Evolutionary conservation across 768 basidiomycete species (phyloP).

Genomic region (Serendipita indica): DNA sequence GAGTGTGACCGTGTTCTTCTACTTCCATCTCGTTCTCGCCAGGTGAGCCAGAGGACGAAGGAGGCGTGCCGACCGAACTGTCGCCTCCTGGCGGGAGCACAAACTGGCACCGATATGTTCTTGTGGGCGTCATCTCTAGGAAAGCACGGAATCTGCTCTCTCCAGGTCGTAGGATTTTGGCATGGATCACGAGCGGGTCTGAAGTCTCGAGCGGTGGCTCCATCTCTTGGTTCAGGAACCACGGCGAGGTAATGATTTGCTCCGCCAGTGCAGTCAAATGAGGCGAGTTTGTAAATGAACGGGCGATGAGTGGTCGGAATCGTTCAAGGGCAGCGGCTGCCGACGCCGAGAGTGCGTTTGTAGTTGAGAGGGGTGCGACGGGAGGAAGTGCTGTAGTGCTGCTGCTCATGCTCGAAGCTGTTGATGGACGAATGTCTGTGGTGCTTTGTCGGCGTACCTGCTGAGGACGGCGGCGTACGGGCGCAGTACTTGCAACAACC

Average conservation of each 20-base stretch:
- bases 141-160: background rate
- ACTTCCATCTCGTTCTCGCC: background rate
- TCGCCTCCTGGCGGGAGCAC: background rate
- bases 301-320: background rate
- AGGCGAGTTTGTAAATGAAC: background rate
- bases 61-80: background rate
- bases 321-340: background rate
- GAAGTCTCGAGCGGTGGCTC: background rate
- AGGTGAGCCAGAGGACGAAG: background rate
- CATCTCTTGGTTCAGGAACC: background rate
- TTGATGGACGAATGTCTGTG: no score
- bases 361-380: no score
- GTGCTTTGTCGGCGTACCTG: no score
- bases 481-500: no score
- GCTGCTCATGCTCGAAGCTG: no score
- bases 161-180: constrained; percentile 4
- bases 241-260: background rate
- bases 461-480: no score
- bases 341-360: background rate
- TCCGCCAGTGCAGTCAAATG: background rate
- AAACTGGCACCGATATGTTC: constrained; percentile 6
- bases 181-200: background rate
- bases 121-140: background rate
- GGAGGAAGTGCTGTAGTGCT: no score
- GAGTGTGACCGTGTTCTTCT: background rate